Evolutionary conservation across 2,329 filamentous ascomycete species (phyloP).

Genomic region (Niveomyces coronatus): DNA sequence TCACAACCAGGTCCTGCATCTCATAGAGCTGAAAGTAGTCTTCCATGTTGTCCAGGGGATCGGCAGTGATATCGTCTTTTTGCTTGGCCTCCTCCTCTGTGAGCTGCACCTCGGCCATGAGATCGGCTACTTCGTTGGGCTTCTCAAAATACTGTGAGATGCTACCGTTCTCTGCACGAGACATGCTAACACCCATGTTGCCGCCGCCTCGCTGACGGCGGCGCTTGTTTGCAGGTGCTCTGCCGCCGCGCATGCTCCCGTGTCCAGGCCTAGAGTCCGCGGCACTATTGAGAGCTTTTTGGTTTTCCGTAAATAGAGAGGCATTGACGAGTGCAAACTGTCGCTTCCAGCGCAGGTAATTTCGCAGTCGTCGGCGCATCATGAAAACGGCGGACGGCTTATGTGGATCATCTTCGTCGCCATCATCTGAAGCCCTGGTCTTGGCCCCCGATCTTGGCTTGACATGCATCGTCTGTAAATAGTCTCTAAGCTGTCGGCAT

Average conservation of each 20-base stretch:
- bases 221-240: slow-evolving; percentile 71
- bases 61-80: slow-evolving; percentile 62
- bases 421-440: slow-evolving; percentile 25
- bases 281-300: slow-evolving; percentile 61
- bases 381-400: slow-evolving; percentile 71
- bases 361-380: slow-evolving; percentile 78
- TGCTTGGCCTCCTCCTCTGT: slow-evolving; percentile 65
- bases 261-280: slow-evolving; percentile 43
- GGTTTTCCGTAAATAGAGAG: slow-evolving; percentile 67
- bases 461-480: slow-evolving; percentile 81
- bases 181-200: slow-evolving; percentile 42
- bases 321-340: slow-evolving; percentile 80
- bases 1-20: slow-evolving; percentile 76
- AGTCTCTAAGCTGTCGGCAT: slow-evolving; percentile 81
- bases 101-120: slow-evolving; percentile 76
- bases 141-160: slow-evolving; percentile 73
- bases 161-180: slow-evolving; percentile 61
- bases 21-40: slow-evolving; percentile 87
- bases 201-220: slow-evolving; percentile 75
- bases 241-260: slow-evolving; percentile 42
- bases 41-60: slow-evolving; percentile 84
- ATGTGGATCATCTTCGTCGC: slow-evolving; percentile 39
- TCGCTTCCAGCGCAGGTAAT: slow-evolving; percentile 83
- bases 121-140: slow-evolving; percentile 66
- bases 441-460: slow-evolving; percentile 38